phyloP scores from a whole-genome alignment of 805 yeast genomes.

The Suhomyces sp. region DNA sequence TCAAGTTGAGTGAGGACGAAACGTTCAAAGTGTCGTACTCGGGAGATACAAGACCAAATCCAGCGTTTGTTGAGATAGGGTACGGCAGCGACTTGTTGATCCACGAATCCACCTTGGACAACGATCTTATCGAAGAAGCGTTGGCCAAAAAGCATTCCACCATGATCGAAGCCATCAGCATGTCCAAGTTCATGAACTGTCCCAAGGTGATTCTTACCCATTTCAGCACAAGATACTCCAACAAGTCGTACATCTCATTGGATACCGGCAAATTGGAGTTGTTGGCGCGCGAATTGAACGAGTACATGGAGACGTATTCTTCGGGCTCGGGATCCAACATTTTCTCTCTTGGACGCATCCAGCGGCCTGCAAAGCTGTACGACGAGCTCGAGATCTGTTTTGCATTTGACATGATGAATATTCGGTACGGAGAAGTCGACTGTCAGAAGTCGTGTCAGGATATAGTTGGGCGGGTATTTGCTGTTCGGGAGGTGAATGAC shows the following conservation, averaged over 20 bases:
- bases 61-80: constrained; percentile 65
- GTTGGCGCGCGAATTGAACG: constrained; percentile 21
- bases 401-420: constrained; percentile 40
- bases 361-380: constrained; percentile 13
- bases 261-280: constrained; percentile 19
- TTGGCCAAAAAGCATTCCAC: constrained; percentile 82
- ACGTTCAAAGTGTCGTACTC: constrained; percentile 78
- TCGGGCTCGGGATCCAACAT: constrained; percentile 24
- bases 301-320: constrained; percentile 25
- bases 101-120: constrained; percentile 92
- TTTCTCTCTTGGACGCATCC: constrained; percentile 10
- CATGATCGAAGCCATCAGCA: constrained; percentile 75
- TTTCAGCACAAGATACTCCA: constrained; percentile 80
- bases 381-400: constrained; percentile 36
- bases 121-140: constrained; percentile 75
- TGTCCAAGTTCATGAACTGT: constrained; percentile 71
- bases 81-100: constrained; percentile 65
- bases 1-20: constrained; percentile 41
- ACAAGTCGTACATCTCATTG: constrained; percentile 28
- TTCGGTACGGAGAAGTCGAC: constrained; percentile 25
- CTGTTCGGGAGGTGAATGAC: constrained; percentile 19
- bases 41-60: constrained; percentile 91
- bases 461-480: constrained; percentile 25
- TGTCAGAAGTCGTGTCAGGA: constrained; percentile 24
- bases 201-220: constrained; percentile 76